A percentile compares a stretch with the other conserved stretches of the same genome.
These are phyloP conservation scores for Geranium incanum DNA, from an alignment of 441 rosid genomes.

Conservation along the genomic window DNA sequence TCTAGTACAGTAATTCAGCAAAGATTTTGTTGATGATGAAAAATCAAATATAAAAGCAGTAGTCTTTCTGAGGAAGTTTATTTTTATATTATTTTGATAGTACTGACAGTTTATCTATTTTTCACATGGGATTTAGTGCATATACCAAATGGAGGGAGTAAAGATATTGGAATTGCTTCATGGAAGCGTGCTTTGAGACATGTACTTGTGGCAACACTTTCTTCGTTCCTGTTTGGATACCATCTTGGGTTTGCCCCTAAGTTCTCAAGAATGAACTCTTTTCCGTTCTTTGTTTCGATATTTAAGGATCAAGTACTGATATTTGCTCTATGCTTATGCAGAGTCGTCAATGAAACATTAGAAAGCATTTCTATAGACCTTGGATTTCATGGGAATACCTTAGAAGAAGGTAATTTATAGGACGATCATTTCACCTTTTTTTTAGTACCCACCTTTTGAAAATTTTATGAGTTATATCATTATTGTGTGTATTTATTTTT, in stretches of 20 bases:
- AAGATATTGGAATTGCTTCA: slow-evolving; percentile 55
- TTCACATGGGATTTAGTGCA: slow-evolving; percentile 30
- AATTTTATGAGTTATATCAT: slow-evolving; percentile 4
- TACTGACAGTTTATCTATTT: slow-evolving; percentile 20
- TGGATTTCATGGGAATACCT: slow-evolving; percentile 53
- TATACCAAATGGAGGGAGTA: slow-evolving; percentile 45
- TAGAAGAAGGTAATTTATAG: slow-evolving; percentile 52
- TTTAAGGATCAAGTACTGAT: neutral
- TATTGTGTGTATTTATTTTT: slow-evolving; percentile 10
- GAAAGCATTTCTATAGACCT: slow-evolving; percentile 67
- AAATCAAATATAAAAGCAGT: neutral
- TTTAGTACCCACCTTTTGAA: slow-evolving; percentile 14
- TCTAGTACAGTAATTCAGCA: neutral
- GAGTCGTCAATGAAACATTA: slow-evolving; percentile 66
- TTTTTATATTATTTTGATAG: neutral
- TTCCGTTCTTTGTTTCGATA: slow-evolving; percentile 1
- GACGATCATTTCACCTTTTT: neutral
- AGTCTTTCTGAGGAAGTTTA: neutral
- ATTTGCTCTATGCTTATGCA: slow-evolving; percentile 27
- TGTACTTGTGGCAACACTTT: slow-evolving; percentile 51
- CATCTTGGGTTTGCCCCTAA: slow-evolving; percentile 52
- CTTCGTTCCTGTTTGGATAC: slow-evolving; percentile 61
- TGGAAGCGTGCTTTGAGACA: slow-evolving; percentile 65
- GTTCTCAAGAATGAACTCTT: slow-evolving; percentile 9
- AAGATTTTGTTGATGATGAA: neutral